Evolutionary conservation across 441 rosid species (phyloP).

Genomic region (Brassica hybrid): DNA sequence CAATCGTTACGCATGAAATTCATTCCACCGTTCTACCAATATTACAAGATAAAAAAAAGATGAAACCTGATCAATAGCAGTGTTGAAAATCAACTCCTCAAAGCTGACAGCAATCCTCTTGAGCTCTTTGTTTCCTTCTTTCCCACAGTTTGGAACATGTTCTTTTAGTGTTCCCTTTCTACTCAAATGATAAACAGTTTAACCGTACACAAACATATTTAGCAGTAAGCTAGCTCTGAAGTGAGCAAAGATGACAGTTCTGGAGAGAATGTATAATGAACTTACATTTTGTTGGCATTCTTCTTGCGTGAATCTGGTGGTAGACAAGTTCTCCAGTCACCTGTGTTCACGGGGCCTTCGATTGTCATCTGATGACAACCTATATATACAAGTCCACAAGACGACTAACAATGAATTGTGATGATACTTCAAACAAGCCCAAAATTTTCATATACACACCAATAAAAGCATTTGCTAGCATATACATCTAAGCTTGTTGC

Average conservation of each 20-base stretch:
- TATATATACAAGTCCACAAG: background rate
- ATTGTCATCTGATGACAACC: slow-evolving; percentile 31
- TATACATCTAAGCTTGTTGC: background rate
- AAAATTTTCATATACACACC: background rate
- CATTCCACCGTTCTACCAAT: no score
- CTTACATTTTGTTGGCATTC: slow-evolving; percentile 1
- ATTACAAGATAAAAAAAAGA: no score
- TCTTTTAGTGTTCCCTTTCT: slow-evolving; percentile 64
- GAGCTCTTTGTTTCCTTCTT: slow-evolving; percentile 60
- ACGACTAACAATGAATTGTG: background rate
- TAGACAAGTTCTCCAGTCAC: slow-evolving; percentile 64
- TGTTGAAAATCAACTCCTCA: slow-evolving; percentile 61
- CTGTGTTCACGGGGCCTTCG: slow-evolving; percentile 33
- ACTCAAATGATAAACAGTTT: slow-evolving; percentile 11
- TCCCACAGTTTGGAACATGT: slow-evolving; percentile 59
- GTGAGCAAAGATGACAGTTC: background rate
- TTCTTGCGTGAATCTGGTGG: slow-evolving; percentile 43
- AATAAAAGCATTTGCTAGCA: no score
- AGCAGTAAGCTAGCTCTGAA: background rate
- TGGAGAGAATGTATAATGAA: background rate
- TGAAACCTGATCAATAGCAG: slow-evolving; percentile 61
- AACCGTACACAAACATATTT: background rate
- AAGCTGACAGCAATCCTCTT: slow-evolving; percentile 61
- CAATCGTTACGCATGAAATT: no score
- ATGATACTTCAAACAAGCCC: background rate